phyloP scores from a whole-genome alignment of 495 filamentous ascomycete species.

The Bacidia gigantensis region DNA sequence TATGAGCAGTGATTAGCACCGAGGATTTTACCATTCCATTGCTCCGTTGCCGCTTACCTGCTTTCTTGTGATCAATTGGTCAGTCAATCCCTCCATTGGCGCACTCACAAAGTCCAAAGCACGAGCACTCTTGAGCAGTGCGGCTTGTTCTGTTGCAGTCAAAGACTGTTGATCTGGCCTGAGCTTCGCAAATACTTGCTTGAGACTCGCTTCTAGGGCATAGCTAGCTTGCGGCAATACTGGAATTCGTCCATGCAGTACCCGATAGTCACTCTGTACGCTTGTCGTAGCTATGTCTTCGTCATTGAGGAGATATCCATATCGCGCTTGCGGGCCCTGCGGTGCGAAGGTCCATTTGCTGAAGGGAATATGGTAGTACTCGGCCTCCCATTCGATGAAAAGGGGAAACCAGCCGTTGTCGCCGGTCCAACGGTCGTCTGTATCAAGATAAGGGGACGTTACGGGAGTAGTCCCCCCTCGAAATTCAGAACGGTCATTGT shows the following conservation, averaged over 20 bases:
- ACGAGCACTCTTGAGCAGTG: not conserved
- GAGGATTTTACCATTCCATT: too few species aligned
- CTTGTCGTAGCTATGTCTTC: not conserved
- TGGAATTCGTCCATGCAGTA: not conserved
- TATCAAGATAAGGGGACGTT: too few species aligned
- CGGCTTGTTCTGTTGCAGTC: not conserved
- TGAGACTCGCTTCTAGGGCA: not conserved
- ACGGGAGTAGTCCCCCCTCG: too few species aligned
- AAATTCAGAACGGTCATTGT: too few species aligned
- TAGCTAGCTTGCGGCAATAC: not conserved
- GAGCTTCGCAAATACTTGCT: not conserved
- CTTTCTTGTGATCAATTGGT: slow-evolving; percentile 28
- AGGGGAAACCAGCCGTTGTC: slow-evolving; percentile 28
- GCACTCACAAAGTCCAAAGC: slow-evolving; percentile 23
- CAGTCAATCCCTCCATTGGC: slow-evolving; percentile 29
- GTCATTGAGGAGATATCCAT: not conserved
- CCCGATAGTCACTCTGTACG: not conserved
- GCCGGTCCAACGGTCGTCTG: not conserved
- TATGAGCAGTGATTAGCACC: too few species aligned
- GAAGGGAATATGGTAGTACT: slow-evolving; percentile 34
- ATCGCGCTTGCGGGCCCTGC: not conserved
- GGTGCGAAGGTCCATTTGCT: slow-evolving; percentile 13
- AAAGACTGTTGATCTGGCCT: not conserved
- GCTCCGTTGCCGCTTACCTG: too few species aligned
- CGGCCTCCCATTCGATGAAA: slow-evolving; percentile 39